phyloP scores from a whole-genome alignment of 768 basidiomycete genomes.

The Phlebiopsis flavidoalba region DNA sequence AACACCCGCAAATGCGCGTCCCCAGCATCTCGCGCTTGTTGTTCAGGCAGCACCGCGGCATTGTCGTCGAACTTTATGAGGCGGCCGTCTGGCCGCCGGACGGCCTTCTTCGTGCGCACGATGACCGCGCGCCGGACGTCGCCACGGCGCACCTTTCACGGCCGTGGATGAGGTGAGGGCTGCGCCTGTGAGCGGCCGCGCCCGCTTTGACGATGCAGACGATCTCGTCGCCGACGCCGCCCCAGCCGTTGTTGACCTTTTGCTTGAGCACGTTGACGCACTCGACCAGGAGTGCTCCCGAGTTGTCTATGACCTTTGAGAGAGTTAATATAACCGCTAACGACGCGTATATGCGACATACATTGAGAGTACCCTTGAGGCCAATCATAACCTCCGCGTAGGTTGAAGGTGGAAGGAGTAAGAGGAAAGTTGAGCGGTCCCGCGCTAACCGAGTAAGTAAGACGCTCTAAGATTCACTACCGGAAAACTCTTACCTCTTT shows the following conservation, averaged over 20 bases:
- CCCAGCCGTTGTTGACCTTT: constrained; percentile 95
- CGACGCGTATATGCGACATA: constrained; percentile 26
- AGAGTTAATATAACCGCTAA: not conserved
- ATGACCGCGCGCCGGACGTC: constrained; percentile 96
- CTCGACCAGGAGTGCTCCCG: constrained; percentile 90
- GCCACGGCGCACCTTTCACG: constrained; percentile 86
- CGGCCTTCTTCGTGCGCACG: constrained; percentile 86
- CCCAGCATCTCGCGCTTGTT: constrained; percentile 96
- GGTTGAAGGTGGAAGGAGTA: not conserved
- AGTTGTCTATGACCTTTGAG: constrained; percentile 92
- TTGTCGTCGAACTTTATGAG: constrained; percentile 93
- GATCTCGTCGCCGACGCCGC: constrained; percentile 90
- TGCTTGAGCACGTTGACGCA: constrained; percentile 95
- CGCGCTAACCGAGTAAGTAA: not conserved
- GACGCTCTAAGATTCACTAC: not conserved
- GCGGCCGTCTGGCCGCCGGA: constrained; percentile 83
- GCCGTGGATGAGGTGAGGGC: constrained; percentile 67
- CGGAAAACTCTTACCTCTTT: not conserved
- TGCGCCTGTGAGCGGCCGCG: constrained; percentile 44
- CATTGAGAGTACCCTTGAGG: constrained; percentile 88
- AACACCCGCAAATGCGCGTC: constrained; percentile 88
- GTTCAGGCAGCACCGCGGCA: constrained; percentile 88
- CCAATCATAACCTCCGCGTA: constrained; percentile 68
- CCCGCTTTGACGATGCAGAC: constrained; percentile 81
- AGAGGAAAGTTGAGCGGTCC: not conserved